A percentile compares a stretch with the other conserved stretches of the same genome.
Evolutionary conservation across 2,329 filamentous ascomycete genomes (phyloP).

Genomic region (Colletotrichum sp.): DNA sequence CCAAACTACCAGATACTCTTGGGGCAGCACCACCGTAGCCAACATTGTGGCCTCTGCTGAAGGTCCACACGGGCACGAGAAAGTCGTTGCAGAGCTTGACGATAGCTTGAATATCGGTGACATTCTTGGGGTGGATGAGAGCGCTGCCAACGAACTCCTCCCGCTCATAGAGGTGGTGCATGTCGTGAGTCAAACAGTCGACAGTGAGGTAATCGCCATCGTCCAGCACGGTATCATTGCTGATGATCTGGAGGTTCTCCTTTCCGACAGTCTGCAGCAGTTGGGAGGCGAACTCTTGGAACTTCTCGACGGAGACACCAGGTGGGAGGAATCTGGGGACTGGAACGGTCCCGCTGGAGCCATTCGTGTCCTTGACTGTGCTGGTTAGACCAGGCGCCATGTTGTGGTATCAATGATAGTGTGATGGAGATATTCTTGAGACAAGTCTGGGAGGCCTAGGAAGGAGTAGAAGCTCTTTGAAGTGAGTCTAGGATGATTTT

Average conservation of each 20-base stretch:
- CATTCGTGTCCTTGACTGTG: neutral
- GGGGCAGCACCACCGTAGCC: conserved; percentile 62
- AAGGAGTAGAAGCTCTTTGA: neutral
- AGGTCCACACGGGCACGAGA: conserved; percentile 52
- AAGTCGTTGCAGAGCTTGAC: conserved; percentile 50
- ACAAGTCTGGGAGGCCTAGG: neutral
- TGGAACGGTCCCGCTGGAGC: neutral
- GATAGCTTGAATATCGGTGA: conserved; percentile 49
- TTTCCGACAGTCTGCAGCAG: neutral
- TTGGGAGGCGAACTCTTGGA: neutral
- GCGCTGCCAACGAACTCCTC: conserved; percentile 49
- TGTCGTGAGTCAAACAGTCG: conserved; percentile 31
- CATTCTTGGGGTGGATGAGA: conserved; percentile 34
- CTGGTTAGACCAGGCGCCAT: conserved; percentile 3
- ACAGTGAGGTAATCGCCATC: conserved; percentile 12
- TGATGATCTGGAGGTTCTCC: conserved; percentile 12
- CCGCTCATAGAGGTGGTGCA: conserved; percentile 42
- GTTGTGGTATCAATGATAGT: neutral
- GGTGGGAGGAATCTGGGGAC: neutral
- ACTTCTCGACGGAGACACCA: neutral
- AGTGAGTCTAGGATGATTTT: neutral
- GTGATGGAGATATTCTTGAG: neutral
- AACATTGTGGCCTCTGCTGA: conserved; percentile 54
- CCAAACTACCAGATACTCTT: conserved; percentile 54
- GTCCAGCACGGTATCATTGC: neutral